Evolutionary conservation across 164 flowering plant species (phyloP), one percentile per base, ranked within the genome.

Genomic region (Umbellularia californica): DNA sequence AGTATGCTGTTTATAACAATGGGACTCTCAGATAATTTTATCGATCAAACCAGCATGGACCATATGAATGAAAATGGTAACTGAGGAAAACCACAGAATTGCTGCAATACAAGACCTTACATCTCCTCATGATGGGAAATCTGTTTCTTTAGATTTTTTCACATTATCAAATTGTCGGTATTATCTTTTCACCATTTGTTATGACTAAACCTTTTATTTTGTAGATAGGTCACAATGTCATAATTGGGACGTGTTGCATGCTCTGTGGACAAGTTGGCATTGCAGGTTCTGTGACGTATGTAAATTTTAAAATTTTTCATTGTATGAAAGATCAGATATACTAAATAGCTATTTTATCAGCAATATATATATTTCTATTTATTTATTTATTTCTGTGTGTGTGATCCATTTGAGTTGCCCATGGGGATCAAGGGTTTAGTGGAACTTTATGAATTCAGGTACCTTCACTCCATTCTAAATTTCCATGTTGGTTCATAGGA

Each of bases 241-340:
- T 86, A 25, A 89, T 92, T 71, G 98, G 98, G 20, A 87, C 81
- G 70, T 80, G 80, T 78, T 96, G 97, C 85, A 85, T 96, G 86
- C 84, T 93, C 19, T 96, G 99, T 74, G 99, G 99, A 75, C 99
- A 92, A 90, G 97, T 88, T 77, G 99, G 97, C 15, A 83, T 94
- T 81, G 97, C 99, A 27, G 98, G 98, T 75, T 96, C 99, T 70
- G 97, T 82, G 35, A 96, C 88, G 97, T 96, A 89, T 69, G 93
- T 82, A 55, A 33, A 74, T 69, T 74, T 19, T 41, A 23, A 30
- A 35, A n/a, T 5, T 12, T 9, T 25, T 17, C 22, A 22, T 65
- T 14, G 11, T 19, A 10, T 70, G 70, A 66, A 74, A 70, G n/a
- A 69, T 28, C 5, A 19, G 58, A 22, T 52, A 30, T 28, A 67